Percentiles rank a stretch among this genome's conserved stretches.
Conservation (phyloP, 805 yeast species). For the Lipomyces yamanashiensis region DNA sequence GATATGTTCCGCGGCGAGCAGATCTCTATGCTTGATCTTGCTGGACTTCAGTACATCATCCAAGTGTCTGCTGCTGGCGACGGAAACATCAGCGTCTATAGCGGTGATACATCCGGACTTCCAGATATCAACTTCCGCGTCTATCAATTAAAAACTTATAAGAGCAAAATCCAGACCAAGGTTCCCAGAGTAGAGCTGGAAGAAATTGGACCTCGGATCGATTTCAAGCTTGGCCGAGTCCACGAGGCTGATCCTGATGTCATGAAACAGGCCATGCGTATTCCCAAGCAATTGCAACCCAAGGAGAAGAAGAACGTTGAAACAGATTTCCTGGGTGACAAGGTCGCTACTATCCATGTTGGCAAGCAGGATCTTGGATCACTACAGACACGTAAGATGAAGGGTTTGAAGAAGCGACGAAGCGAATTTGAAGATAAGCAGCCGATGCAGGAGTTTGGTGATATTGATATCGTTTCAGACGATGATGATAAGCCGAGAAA, state of each 20-base stretch:
- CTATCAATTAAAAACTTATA: conserved; percentile 78
- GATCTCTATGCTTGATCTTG: conserved; percentile 70
- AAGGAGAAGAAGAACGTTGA: conserved; percentile 87
- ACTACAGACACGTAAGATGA: conserved; percentile 97
- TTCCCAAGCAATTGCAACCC: conserved; percentile 79
- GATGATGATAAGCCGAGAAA: conserved; percentile 38
- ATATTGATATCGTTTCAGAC: conserved; percentile 23
- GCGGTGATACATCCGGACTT: conserved; percentile 44
- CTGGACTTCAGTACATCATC: conserved; percentile 91
- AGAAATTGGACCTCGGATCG: conserved; percentile 95
- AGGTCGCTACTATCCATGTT: conserved; percentile 93
- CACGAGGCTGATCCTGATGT: conserved; percentile 81
- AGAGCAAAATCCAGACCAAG: conserved; percentile 72
- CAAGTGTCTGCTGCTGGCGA: conserved; percentile 71
- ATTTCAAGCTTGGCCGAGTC: conserved; percentile 87
- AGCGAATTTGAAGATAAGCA: conserved; percentile 52
- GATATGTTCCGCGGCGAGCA: conserved; percentile 82
- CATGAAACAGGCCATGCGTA: conserved; percentile 84
- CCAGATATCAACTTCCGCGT: conserved; percentile 91
- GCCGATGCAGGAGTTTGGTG: conserved; percentile 42
- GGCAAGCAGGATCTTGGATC: conserved; percentile 91
- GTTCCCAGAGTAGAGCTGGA: conserved; percentile 92
- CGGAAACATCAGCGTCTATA: conserved; percentile 42
- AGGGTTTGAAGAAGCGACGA: conserved; percentile 85
- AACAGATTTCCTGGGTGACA: conserved; percentile 90